Base-by-base conservation (phyloP, 75 land plant species). In the Adiantum capillusveneris region DNA sequence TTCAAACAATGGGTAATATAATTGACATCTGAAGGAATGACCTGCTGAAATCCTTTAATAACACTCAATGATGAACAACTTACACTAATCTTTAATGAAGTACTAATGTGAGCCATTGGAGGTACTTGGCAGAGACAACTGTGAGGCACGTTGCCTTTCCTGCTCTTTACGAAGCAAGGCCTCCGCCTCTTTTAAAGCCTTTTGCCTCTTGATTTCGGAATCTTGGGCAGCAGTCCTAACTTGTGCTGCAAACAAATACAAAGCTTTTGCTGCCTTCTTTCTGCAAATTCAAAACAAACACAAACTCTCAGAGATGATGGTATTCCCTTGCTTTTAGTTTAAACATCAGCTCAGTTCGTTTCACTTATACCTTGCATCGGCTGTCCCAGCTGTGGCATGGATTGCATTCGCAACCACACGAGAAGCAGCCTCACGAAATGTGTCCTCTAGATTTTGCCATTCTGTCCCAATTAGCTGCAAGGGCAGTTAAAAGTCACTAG, bases 371-470 rank as follows among this genome's bases (percentile, higher is more conserved):
- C 70, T 67, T 26, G 70, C 68, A 29, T 67, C 67, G 28, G n/a
- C 19, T 41, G 67, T 69, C 13, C 34, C 30, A 62, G 66, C 43
- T 11, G 71, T 64, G 12, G 37, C 29, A 54, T 69, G 57, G n/a
- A 54, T 69, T 16, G 71, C 56, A 63, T 54, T 53, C 50, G 57
- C 69, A 36, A 69, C 53, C 34, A 69, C 67, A 42, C 69, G 71
- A 42, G 71, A 63, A 12, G 48, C 57, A 53, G 68, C 68, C 11
- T 62, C 71, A 29, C 67, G 62, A 31, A 69, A 69, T 13, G 34
- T 39, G 28, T 62, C 21, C 44, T 69, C 71, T 37, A 69, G 22
- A 11, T 36, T 39, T 11, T 64, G 67, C 20, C 56, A 65, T 44
- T 69, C 71, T 1, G 39, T 50, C 29, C 64, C 64, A 50, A 41